Conservation (phyloP, 1,139 yeast species). For the Candida mesenterica region DNA sequence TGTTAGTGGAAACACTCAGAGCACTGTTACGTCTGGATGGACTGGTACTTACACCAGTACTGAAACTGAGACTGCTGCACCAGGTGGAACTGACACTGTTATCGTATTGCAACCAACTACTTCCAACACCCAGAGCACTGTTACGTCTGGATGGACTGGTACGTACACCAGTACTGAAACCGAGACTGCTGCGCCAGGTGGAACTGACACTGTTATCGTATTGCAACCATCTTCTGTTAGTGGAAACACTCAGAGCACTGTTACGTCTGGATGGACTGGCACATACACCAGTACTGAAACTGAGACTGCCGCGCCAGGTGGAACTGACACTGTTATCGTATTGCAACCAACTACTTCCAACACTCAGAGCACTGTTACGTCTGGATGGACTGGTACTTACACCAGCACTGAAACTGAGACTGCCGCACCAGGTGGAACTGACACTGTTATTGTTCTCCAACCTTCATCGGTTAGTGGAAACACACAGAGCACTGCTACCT, state of each 20-base stretch:
- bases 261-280: slow-evolving; percentile 6
- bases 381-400: not conserved
- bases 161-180: not conserved
- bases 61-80: not conserved
- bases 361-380: not conserved
- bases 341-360: slow-evolving; percentile 3
- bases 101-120: not conserved
- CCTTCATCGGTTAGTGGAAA: not conserved
- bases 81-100: not conserved
- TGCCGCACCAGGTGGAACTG: not conserved
- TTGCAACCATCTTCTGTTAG: slow-evolving; percentile 10
- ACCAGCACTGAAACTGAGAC: not conserved
- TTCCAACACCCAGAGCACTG: not conserved
- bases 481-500: not conserved
- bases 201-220: slow-evolving; percentile 4
- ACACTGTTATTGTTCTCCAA: not conserved
- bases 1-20: too few species aligned
- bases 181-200: not conserved
- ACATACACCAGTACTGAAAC: slow-evolving; percentile 10
- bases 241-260: slow-evolving; percentile 8
- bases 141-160: not conserved
- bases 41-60: slow-evolving; percentile 1
- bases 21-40: slow-evolving; percentile 1
- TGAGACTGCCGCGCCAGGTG: slow-evolving; percentile 11
- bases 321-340: slow-evolving; percentile 3